Percentiles rank a stretch among this genome's conserved stretches.
These are phyloP conservation scores for Fennellomyces sp. DNA, from an alignment of 371 early-diverging fungal genomes.

Conservation along the genomic window DNA sequence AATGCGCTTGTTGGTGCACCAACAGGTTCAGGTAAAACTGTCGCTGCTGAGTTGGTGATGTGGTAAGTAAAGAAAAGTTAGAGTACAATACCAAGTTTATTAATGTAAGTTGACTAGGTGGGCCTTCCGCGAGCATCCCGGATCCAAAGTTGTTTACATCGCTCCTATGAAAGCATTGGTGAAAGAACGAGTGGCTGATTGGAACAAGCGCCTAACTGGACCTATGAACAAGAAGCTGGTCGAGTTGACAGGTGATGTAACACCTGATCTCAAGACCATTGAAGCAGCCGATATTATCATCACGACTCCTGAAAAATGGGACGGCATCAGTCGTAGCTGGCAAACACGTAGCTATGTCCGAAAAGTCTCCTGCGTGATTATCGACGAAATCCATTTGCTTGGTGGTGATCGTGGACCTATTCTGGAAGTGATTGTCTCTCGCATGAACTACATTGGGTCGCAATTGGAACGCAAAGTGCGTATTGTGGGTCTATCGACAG, in stretches of 20 bases:
- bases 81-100: neutral
- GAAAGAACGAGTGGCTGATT: slow-evolving; percentile 94
- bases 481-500: slow-evolving; percentile 97
- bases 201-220: slow-evolving; percentile 78
- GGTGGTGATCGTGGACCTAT: slow-evolving; percentile 97
- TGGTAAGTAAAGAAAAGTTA: slow-evolving; percentile 50
- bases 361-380: slow-evolving; percentile 87
- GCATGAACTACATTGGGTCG: slow-evolving; percentile 93
- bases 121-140: slow-evolving; percentile 84
- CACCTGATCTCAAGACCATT: slow-evolving; percentile 88
- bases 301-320: slow-evolving; percentile 99
- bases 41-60: slow-evolving; percentile 95
- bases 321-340: slow-evolving; percentile 95
- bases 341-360: slow-evolving; percentile 84
- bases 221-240: slow-evolving; percentile 83
- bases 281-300: slow-evolving; percentile 94
- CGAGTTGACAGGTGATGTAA: slow-evolving; percentile 98
- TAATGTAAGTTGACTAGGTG: slow-evolving; percentile 37
- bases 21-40: slow-evolving; percentile 98
- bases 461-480: slow-evolving; percentile 77
- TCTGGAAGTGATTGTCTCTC: slow-evolving; percentile 96
- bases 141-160: slow-evolving; percentile 95
- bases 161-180: slow-evolving; percentile 99
- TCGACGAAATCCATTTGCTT: slow-evolving; percentile 99
- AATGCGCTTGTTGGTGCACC: slow-evolving; percentile 98